These are phyloP conservation scores for Euphorbia celastroides DNA, from an alignment of 441 rosid genomes.

Conservation along the genomic window DNA sequence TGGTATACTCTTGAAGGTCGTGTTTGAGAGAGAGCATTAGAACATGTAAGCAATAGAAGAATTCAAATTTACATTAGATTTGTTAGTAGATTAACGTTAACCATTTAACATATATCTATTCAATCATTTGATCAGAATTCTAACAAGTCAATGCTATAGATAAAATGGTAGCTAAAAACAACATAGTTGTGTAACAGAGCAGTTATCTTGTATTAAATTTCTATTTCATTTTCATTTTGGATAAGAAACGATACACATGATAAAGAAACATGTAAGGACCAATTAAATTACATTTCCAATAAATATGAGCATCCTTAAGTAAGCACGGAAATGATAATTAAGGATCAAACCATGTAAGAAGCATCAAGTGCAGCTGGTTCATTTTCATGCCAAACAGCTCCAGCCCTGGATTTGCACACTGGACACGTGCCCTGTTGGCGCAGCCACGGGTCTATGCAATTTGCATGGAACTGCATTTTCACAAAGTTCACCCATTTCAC, in stretches of 20 bases:
- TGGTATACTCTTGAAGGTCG: too few relatives aligned
- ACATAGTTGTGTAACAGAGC: too few relatives aligned
- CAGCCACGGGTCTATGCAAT: slow-evolving; percentile 86
- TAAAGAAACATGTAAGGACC: not conserved
- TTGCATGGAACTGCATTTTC: slow-evolving; percentile 69
- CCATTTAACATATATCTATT: too few relatives aligned
- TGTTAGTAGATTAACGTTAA: too few relatives aligned
- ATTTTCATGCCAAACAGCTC: slow-evolving; percentile 56
- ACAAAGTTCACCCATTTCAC: not conserved
- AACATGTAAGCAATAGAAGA: too few relatives aligned
- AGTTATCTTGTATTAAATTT: not conserved
- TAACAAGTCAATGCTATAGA: too few relatives aligned
- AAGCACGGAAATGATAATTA: too few relatives aligned
- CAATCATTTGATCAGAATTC: too few relatives aligned
- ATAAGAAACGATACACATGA: not conserved
- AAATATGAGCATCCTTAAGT: not conserved
- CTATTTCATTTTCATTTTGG: not conserved
- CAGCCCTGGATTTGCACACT: slow-evolving; percentile 75
- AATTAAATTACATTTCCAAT: slow-evolving; percentile 14
- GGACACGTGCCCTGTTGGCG: slow-evolving; percentile 93
- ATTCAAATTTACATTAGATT: too few relatives aligned
- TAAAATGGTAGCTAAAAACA: too few relatives aligned
- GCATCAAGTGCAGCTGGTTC: slow-evolving; percentile 40
- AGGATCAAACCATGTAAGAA: slow-evolving; percentile 50
- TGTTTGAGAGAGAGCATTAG: too few relatives aligned